Base-by-base conservation (phyloP, 176 grass and related monocot genomes). In the Cenchrus fungigraminus region DNA sequence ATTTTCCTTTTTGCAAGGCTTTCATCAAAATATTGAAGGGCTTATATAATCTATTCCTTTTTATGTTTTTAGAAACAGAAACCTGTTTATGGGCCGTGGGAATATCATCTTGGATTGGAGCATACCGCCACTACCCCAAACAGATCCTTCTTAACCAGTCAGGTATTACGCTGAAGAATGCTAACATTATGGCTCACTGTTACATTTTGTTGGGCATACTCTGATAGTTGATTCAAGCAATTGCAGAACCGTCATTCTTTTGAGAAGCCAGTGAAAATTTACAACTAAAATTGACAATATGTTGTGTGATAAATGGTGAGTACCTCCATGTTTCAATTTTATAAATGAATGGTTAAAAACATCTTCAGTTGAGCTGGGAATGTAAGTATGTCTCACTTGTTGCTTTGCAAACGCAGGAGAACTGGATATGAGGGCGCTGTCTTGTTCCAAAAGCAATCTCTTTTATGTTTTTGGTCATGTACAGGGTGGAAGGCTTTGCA, bases 211-310 rank as follows among this genome's bases (percentile, higher is more conserved):
- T 52, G n/a, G 29, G 0, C 69, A 52, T 68, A 62, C 54, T 84
- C 80, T 90, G 1, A 83, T 47, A 5, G 12, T 61, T 2, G 44
- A 79, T 37, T 58, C 15, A 43, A 79, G 51, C 25, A 51, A 50
- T 62, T 89, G 62, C 90, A 95, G 93, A 92, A 90, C 42, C 93
- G 93, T 37, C 90, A 92, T 80, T 84, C 90, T 50, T 86, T 92
- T 71, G 93, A 95, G 86, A 95, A 88, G 72, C 76, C 90, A n/a
- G 90, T 95, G 65, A 95, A 88, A 84, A 95, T 95, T 75, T 92
- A 84, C 83, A 95, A 95, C 83, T 92, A 74, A 82, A 74, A 60
- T 66, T 71, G 46, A 70, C 40, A 51, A 70, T 31, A 34, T 60
- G 53, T 76, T 54, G 20, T 72, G 29, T 71, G 74, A 84, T 53